These are phyloP conservation scores for Erythrophleum fordii DNA, from an alignment of 306 rosid species.

Conservation along the genomic window DNA sequence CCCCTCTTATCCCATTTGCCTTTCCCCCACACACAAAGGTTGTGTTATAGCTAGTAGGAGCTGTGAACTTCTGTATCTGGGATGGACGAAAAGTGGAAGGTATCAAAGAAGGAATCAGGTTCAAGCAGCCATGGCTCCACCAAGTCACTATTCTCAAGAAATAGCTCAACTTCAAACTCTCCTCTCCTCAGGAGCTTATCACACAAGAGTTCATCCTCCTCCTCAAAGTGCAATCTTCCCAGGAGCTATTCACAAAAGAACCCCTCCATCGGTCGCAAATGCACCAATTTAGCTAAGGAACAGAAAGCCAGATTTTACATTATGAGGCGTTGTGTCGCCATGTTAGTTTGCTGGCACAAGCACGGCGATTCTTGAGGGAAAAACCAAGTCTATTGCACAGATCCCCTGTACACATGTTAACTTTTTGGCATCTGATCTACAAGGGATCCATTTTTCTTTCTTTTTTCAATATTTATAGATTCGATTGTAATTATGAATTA, in stretches of 20 bases:
- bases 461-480: slow-evolving; percentile 11
- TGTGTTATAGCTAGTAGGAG: neutral
- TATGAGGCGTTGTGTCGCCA: slow-evolving; percentile 92
- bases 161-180: slow-evolving; percentile 70
- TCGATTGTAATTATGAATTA: slow-evolving; percentile 54
- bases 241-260: slow-evolving; percentile 75
- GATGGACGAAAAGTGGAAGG: slow-evolving; percentile 87
- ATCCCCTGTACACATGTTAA: slow-evolving; percentile 35
- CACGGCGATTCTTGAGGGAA: slow-evolving; percentile 71
- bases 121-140: slow-evolving; percentile 40
- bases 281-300: slow-evolving; percentile 84
- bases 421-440: slow-evolving; percentile 41
- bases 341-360: slow-evolving; percentile 98
- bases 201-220: slow-evolving; percentile 55
- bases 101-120: slow-evolving; percentile 61
- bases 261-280: slow-evolving; percentile 73
- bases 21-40: slow-evolving; percentile 25
- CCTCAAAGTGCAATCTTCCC: slow-evolving; percentile 65
- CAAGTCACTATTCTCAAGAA: slow-evolving; percentile 69
- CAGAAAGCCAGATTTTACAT: slow-evolving; percentile 97
- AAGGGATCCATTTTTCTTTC: slow-evolving; percentile 28
- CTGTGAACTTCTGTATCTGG: neutral
- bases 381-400: neutral
- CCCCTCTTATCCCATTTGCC: slow-evolving; percentile 24
- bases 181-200: slow-evolving; percentile 76